These are phyloP conservation scores for Cyclaneusma minus DNA, from an alignment of 2,329 filamentous ascomycete genomes.

Conservation along the genomic window DNA sequence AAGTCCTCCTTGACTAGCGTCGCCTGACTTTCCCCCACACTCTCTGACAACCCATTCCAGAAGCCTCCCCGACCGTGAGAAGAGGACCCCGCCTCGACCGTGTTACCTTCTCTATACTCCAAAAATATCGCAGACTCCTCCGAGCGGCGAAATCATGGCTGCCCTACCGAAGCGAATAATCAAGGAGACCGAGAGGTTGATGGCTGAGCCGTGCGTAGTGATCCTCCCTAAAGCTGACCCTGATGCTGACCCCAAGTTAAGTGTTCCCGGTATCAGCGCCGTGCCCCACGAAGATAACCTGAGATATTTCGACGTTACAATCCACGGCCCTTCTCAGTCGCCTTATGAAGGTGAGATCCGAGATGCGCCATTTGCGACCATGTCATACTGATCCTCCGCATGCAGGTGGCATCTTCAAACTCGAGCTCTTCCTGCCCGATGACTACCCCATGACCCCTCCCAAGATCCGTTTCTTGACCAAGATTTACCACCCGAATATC, in stretches of 20 bases:
- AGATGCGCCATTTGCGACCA: conserved; percentile 4
- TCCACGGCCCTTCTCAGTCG: conserved; percentile 80
- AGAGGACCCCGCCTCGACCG: too few relatives aligned
- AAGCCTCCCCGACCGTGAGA: too few relatives aligned
- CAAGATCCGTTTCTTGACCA: conserved; percentile 95
- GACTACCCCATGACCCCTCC: conserved; percentile 99
- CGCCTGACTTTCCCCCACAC: too few relatives aligned
- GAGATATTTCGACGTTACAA: conserved; percentile 94
- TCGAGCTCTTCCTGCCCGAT: conserved; percentile 93
- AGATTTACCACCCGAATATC: conserved; percentile 98
- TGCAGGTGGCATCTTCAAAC: conserved; percentile 69
- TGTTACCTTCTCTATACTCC: not conserved
- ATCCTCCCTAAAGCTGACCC: not conserved
- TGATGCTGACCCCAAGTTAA: conserved; percentile 22
- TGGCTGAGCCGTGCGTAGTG: conserved; percentile 74
- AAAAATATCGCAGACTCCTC: not conserved
- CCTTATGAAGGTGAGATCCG: conserved; percentile 70
- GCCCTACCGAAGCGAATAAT: conserved; percentile 91
- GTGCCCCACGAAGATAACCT: conserved; percentile 94
- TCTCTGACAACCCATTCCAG: too few relatives aligned
- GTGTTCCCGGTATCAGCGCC: conserved; percentile 90
- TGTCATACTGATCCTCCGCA: conserved; percentile 1
- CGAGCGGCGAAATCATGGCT: conserved; percentile 23
- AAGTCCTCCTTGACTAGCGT: too few relatives aligned
- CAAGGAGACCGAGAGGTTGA: conserved; percentile 95